Evolutionary conservation across 805 yeast species (phyloP), one percentile per base, ranked within the genome.

Genomic region (Blastobotrys attinorum): DNA sequence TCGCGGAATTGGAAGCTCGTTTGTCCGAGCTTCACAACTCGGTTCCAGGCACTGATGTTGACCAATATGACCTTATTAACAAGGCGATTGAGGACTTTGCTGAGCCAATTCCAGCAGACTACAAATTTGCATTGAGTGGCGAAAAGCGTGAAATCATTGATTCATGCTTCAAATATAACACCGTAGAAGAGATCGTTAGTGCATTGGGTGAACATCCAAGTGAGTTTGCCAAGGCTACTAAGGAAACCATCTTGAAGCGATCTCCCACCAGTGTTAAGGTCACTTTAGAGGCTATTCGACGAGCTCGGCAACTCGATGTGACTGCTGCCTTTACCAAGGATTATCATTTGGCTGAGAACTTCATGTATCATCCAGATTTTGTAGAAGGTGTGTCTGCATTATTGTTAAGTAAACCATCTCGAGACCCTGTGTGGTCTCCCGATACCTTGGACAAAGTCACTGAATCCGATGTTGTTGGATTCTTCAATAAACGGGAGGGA

Each of bases 201-300:
- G 71, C 73, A 21, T 70, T 86, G 54, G 72, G 66, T 43, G 64
- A 44, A 21, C 77, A 76, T 45, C 79, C 79, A 15, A 70, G 81
- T 7, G 75, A 71, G 39, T 90, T 90, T 65, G 89, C 95, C 6
- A 49, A 60, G 22, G 59, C 70, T 43, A 77, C 84, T 1, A 65
- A 73, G 44, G 70, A 70, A 36, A 78, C 74, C 20, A 68, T 90
- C 49, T 63, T 67, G 38, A 64, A 72, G 39, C 84, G 88, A 62
- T 84, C 95, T 3, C 83, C 85, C 37, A 70, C 85, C n/a, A 82
- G 95, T 16, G 67, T 87, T 52, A 79, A 82, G 57, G 78, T 88
- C 33, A 78, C 85, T 2, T 72, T 79, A 51, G 81, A 78, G 46
- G 69, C 85, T 49, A 67, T 88, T 61, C 76, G 81, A 55, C 69